Evolutionary conservation across 768 basidiomycete species (phyloP).

Genomic region (Mycena venus): DNA sequence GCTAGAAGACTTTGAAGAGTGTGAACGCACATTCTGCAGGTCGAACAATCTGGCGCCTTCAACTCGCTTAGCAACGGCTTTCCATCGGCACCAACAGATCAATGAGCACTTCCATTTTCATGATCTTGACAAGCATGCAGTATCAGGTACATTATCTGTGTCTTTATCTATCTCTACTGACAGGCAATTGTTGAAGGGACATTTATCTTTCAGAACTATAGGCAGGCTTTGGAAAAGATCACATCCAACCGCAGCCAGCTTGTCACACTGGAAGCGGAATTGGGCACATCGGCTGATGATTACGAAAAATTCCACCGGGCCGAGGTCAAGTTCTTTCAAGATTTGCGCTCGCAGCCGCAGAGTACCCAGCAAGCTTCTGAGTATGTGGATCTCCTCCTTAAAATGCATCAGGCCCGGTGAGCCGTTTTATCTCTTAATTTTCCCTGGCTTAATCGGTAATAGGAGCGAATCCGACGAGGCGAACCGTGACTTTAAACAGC

Average conservation of each 20-base stretch:
- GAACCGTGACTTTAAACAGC: not conserved
- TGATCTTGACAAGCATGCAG: conserved; percentile 35
- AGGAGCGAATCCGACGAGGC: too few relatives aligned
- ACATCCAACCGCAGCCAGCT: not conserved
- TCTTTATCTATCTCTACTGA: too few relatives aligned
- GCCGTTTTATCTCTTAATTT: too few relatives aligned
- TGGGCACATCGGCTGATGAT: not conserved
- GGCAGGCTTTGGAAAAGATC: conserved; percentile 12
- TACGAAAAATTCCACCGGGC: too few relatives aligned
- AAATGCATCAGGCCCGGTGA: too few relatives aligned
- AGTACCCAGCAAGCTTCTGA: too few relatives aligned
- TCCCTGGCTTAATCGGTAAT: too few relatives aligned
- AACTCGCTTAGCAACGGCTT: conserved; percentile 32
- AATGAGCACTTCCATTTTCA: conserved; percentile 36
- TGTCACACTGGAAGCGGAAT: not conserved
- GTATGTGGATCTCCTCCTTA: too few relatives aligned
- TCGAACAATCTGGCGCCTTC: conserved; percentile 43
- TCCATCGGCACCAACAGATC: conserved; percentile 41
- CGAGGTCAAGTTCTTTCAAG: too few relatives aligned
- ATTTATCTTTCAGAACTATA: conserved; percentile 20
- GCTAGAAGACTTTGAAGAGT: conserved; percentile 45
- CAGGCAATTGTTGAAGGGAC: too few relatives aligned
- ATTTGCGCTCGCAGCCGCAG: too few relatives aligned
- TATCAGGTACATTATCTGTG: conserved; percentile 19
- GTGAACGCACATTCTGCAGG: conserved; percentile 40